Evolutionary conservation across 352 stramenopile species (phyloP).

Genomic region (Globisporangium paroecandrum): DNA sequence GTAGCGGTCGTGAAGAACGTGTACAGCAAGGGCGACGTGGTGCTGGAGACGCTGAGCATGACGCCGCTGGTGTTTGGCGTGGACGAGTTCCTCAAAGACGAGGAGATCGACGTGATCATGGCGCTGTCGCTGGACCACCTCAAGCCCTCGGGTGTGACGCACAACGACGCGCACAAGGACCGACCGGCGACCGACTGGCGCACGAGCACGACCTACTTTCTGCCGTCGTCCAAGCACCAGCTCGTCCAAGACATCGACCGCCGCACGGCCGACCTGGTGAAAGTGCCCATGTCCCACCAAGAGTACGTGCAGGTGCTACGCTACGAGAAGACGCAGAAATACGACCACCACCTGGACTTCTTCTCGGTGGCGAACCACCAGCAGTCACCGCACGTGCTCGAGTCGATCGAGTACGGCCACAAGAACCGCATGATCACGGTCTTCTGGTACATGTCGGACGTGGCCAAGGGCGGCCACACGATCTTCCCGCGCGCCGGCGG

Average conservation of each 20-base stretch:
- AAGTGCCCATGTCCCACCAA: slow-evolving; percentile 54
- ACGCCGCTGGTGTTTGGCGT: slow-evolving; percentile 62
- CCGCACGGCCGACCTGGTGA: slow-evolving; percentile 53
- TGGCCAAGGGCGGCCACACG: slow-evolving; percentile 57
- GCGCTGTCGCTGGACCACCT: slow-evolving; percentile 58
- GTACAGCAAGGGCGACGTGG: slow-evolving; percentile 35
- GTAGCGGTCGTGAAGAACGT: slow-evolving; percentile 38
- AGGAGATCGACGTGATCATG: slow-evolving; percentile 69
- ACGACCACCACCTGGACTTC: slow-evolving; percentile 67
- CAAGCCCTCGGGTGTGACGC: slow-evolving; percentile 47
- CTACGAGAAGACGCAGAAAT: slow-evolving; percentile 66
- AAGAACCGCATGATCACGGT: slow-evolving; percentile 83
- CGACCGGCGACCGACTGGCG: slow-evolving; percentile 61
- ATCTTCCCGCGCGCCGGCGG: slow-evolving; percentile 60
- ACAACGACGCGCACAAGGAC: slow-evolving; percentile 56
- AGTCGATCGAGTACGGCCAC: slow-evolving; percentile 50
- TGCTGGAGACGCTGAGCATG: slow-evolving; percentile 63
- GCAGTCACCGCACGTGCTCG: slow-evolving; percentile 36
- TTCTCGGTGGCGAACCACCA: slow-evolving; percentile 38
- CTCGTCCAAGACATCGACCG: slow-evolving; percentile 52
- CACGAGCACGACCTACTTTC: slow-evolving; percentile 71
- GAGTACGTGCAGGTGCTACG: slow-evolving; percentile 68
- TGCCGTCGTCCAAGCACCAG: slow-evolving; percentile 41
- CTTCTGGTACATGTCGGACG: slow-evolving; percentile 85
- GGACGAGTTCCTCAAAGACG: slow-evolving; percentile 65